Conservation (phyloP, 140 eudicot species). For the Oenanthe javanica region DNA sequence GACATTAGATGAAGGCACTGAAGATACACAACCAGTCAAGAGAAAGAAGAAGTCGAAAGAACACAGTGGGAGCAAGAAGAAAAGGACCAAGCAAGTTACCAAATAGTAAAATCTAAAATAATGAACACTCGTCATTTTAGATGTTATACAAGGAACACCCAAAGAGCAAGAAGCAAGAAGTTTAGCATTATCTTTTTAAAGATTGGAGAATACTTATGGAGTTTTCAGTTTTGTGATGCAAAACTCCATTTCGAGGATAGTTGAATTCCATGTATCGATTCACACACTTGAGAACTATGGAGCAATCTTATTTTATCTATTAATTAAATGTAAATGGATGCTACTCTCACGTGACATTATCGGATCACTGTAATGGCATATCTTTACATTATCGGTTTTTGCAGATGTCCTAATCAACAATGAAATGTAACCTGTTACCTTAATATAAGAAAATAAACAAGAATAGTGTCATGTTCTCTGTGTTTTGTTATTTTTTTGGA, state of each 20-base stretch:
- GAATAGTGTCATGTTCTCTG: not conserved
- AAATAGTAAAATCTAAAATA: constrained; percentile 13
- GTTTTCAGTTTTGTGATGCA: not conserved
- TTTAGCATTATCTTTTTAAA: not conserved
- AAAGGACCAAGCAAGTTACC: constrained; percentile 28
- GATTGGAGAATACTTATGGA: not conserved
- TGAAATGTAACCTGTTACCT: not conserved
- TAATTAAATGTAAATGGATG: not conserved
- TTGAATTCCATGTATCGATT: not conserved
- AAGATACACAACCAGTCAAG: constrained; percentile 27
- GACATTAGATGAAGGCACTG: constrained; percentile 21
- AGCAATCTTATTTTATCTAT: not conserved
- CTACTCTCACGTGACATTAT: not conserved
- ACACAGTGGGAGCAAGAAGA: constrained; percentile 22
- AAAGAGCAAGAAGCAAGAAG: constrained; percentile 23
- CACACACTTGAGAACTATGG: not conserved
- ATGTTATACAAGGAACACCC: constrained; percentile 21
- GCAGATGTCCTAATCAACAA: not conserved
- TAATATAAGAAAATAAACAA: no score
- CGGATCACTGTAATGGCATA: not conserved
- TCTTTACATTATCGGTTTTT: no score
- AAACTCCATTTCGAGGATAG: not conserved
- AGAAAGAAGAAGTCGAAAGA: constrained; percentile 44
- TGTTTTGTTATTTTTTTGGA: not conserved
- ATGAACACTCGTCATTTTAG: constrained; percentile 17